A percentile compares a stretch with the other conserved stretches of the same genome.
phyloP scores from a whole-genome alignment of 495 filamentous ascomycete species.

The Aspergillus cristatus region DNA sequence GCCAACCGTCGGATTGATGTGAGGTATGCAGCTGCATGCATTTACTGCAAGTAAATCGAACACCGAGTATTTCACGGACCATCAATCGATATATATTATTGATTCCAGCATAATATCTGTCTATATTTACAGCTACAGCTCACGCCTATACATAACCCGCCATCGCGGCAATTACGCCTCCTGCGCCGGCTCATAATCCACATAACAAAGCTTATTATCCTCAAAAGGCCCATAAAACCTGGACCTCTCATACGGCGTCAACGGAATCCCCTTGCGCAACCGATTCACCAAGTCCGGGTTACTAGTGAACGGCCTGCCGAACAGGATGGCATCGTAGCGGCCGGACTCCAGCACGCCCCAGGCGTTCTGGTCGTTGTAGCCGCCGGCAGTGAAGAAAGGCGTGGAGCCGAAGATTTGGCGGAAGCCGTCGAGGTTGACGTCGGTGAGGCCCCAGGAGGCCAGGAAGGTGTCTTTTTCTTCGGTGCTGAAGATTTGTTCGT shows the following conservation, averaged over 20 bases:
- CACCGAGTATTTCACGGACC: too few relatives aligned
- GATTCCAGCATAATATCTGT: too few relatives aligned
- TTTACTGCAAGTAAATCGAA: too few relatives aligned
- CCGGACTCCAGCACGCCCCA: slow-evolving; percentile 36
- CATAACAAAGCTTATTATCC: slow-evolving; percentile 24
- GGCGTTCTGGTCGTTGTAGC: slow-evolving; percentile 38
- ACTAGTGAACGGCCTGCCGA: slow-evolving; percentile 14
- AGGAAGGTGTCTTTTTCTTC: slow-evolving; percentile 39
- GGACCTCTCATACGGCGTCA: slow-evolving; percentile 12
- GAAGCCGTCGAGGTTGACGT: slow-evolving; percentile 28
- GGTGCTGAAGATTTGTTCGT: slow-evolving; percentile 38
- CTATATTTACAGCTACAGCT: too few relatives aligned
- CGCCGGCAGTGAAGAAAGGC: slow-evolving; percentile 40
- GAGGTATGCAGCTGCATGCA: too few relatives aligned
- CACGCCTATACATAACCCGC: too few relatives aligned
- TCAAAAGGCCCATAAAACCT: slow-evolving; percentile 25
- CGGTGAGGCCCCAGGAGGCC: slow-evolving; percentile 30
- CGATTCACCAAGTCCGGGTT: slow-evolving; percentile 17
- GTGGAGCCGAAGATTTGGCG: slow-evolving; percentile 37
- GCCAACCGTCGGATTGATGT: too few relatives aligned
- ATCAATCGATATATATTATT: too few relatives aligned
- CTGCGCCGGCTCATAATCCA: slow-evolving; percentile 18
- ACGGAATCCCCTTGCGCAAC: slow-evolving; percentile 6
- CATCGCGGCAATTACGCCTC: too few relatives aligned
- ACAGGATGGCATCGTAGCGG: slow-evolving; percentile 29